Base-by-base conservation (phyloP, 2,329 filamentous ascomycete species). In the Trichoderma guizhouense region DNA sequence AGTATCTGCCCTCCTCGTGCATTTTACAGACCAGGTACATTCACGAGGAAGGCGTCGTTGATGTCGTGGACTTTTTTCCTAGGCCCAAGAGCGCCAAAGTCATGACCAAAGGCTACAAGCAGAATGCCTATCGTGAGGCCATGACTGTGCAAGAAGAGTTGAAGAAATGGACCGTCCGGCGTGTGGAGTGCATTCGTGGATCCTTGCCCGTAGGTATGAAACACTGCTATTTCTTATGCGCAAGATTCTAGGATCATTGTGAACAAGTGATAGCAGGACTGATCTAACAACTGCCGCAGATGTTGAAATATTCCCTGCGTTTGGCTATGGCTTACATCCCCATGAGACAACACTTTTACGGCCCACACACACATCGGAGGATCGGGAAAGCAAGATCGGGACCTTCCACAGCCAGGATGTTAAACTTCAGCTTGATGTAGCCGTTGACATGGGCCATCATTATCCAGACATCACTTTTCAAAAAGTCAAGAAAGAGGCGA, bases 21-120 rank as follows among this genome's bases (percentile, higher is more conserved):
- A 91, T 94, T 72, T 83, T 94, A 3, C 90, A 93, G 79, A 94
- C 92, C 1, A 86, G 92, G n/a, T 94, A 92, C 79, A 91, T 93
- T 74, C 88, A 91, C 74, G 92, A 94, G 75, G 88, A 92, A 71
- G 92, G 92, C 1, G 92, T 93, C 0, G 88, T 92, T 12, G 91
- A 92, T 70, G 79, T 94, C 34, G 84, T 92, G 18, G 92, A 94
- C 79, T 94, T 93, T 81, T 93, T 94, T 75, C 92, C 92, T 0
- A 86, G 92, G 1, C 91, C 91, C 12, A 90, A 88, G 77, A 88
- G 86, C 65, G 85, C 86, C 36, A 83, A 83, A 53, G 85, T 90
- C 32, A 79, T 89, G 21, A 81, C 83, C 67, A 84, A 84, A 75
- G 80, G 80, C 7, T 80, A 81, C 73, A 85, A 82, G 75, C 85